These are phyloP conservation scores for Ascochyta clinopodiicola DNA, from an alignment of 2,329 filamentous ascomycete genomes.

Conservation along the genomic window DNA sequence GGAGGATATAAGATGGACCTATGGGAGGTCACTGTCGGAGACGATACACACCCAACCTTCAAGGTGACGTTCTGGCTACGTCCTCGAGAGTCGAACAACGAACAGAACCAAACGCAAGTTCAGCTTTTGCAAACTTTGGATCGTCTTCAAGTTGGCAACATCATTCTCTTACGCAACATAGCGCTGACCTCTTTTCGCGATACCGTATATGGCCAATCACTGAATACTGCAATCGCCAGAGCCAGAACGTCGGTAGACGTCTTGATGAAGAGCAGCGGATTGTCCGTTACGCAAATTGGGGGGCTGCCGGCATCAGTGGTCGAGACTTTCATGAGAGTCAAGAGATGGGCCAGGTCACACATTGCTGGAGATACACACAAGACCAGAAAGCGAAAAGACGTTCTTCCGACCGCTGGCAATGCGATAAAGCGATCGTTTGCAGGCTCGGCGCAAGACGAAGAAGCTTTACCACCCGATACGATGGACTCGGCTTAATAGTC, in stretches of 20 bases:
- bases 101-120: conserved; percentile 30
- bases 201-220: conserved; percentile 83
- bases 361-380: conserved; percentile 54
- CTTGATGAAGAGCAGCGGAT: conserved; percentile 63
- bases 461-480: conserved; percentile 42
- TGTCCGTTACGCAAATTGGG: conserved; percentile 56
- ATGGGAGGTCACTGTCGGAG: conserved; percentile 65
- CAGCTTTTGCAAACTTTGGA: conserved; percentile 51
- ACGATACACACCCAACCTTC: conserved; percentile 84
- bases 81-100: conserved; percentile 22
- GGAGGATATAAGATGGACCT: conserved; percentile 59
- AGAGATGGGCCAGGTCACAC: conserved; percentile 77
- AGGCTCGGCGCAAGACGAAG: conserved; percentile 24
- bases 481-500: conserved; percentile 31
- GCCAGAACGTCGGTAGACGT: conserved; percentile 70
- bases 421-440: conserved; percentile 20
- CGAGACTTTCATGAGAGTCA: conserved; percentile 70
- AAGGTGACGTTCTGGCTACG: conserved; percentile 83
- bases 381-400: conserved; percentile 30
- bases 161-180: conserved; percentile 80
- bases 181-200: conserved; percentile 77
- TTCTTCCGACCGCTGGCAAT: conserved; percentile 2
- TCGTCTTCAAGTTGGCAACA: conserved; percentile 71
- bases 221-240: conserved; percentile 74
- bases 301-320: conserved; percentile 58